Base-by-base conservation (phyloP, 306 rosid species). In the Fagus crenata region DNA sequence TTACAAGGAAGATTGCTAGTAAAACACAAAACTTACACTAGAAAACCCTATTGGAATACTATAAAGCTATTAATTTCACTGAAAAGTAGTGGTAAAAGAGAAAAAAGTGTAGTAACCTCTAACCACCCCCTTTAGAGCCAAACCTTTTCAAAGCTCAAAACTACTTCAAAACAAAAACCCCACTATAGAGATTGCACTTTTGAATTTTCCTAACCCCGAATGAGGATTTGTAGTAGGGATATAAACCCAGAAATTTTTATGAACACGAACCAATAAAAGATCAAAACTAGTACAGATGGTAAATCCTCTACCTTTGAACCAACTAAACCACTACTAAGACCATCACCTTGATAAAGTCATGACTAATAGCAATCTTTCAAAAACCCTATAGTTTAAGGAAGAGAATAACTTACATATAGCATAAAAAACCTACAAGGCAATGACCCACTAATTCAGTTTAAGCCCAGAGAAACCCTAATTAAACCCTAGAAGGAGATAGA, bases 11-110 rank as follows among this genome's bases (percentile, higher is more conserved):
- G 22, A 71, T 9, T 40, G 41, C 81, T 76, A 77, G 74, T 41
- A 74, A 76, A 49, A 14, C 56, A 4, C 17, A 51, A 41, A 54
- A 67, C 70, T 64, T 65, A 51, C 68, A 42, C 79, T 75, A 72
- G 43, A n/a, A 67, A 81, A 53, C 61, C 46, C 41, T 49, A 46
- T 32, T 51, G 43, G 41, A 49, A 4, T 51, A 4, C 22, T 39
- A 35, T 39, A 71, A 73, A 75, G 79, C 80, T 31, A 67, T 40
- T 15, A 42, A 75, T 81, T 72, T 88, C 87, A 89, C 93, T 76
- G 86, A 75, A 87, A 88, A 85, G 80, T 33, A 54, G 81, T 36
- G 51, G 2, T 0, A 8, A 46, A 46, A 39, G 28, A 22, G 28
- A 39, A 77, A 71, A 69, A 83, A 79, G 85, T 64, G 7, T 69